Base-by-base conservation (phyloP, 179 eudicot genomes). In the Silene vulgaris region DNA sequence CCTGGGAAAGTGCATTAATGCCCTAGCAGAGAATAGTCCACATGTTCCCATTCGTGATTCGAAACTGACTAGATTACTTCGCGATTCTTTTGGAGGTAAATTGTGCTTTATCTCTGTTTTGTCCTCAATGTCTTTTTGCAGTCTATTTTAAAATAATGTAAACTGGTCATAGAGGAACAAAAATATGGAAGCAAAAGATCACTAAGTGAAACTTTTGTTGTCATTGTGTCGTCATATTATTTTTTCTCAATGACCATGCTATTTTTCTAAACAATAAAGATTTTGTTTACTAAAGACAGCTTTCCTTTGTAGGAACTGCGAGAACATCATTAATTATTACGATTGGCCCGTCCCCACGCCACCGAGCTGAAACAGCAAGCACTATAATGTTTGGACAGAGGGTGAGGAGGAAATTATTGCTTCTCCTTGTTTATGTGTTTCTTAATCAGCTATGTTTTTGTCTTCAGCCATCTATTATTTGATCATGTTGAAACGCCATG, bases 11-110 rank as follows among this genome's bases (percentile, higher is more conserved):
- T 94, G 98, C 80, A 92, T 94, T 16, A 94, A 94, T 89, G 97
- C 98, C 74, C 83, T 94, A 79, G 98, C 98, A 54, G 98, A 94
- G 77, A 90, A 90, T 82, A 94, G 92, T 77, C 64, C 97, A 61
- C 98, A 94, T 81, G 87, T 94, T 75, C 98, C 98, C 62, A 89
- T 94, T 60, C 98, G 98, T 35, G 98, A 94, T 74, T 94, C 98
- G 69, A 94, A 94, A 84, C 93, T 94, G 80, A 94, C 98, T 67
- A 89, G 98, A 74, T 80, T 94, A 85, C 92, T 94, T 86, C 87
- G 92, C 74, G 97, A 94, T 88, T 93, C 98, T 74, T 94, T 94
- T 79, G 98, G 98, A 86, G 98, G 98, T 94, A 72, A 71, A 80
- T n/a, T 59, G 61, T 73, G 52, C 29, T 67, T 56, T 62, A 12